Percentiles rank a stretch among this genome's conserved stretches.
Evolutionary conservation across 2,329 filamentous ascomycete species (phyloP).

Genomic region (Epicoccum nigrum): DNA sequence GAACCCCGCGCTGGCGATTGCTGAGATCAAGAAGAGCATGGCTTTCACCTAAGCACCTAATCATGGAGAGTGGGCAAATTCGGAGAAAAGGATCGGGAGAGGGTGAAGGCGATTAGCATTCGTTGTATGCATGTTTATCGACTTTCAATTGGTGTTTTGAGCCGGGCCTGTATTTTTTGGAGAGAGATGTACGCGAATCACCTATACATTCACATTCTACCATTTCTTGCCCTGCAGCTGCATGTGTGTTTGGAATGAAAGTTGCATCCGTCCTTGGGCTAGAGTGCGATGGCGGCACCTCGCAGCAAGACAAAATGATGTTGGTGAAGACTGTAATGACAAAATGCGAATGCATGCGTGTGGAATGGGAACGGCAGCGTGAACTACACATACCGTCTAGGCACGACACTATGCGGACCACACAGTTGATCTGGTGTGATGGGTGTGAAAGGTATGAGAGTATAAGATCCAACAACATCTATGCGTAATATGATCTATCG

Average conservation of each 20-base stretch:
- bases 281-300: too few relatives aligned
- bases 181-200: slow-evolving; percentile 26
- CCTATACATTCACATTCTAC: slow-evolving; percentile 23
- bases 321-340: too few relatives aligned
- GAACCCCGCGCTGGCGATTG: slow-evolving; percentile 93
- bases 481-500: too few relatives aligned
- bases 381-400: too few relatives aligned
- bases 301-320: too few relatives aligned
- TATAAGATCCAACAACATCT: neutral
- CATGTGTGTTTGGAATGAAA: too few relatives aligned
- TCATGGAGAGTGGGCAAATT: neutral
- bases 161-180: slow-evolving; percentile 27
- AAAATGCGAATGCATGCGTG: too few relatives aligned
- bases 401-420: too few relatives aligned
- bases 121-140: slow-evolving; percentile 22
- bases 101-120: slow-evolving; percentile 12
- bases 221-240: neutral
- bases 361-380: too few relatives aligned
- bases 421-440: too few relatives aligned
- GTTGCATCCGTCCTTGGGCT: too few relatives aligned
- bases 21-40: slow-evolving; percentile 98
- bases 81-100: neutral
- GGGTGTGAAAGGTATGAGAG: too few relatives aligned
- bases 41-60: slow-evolving; percentile 55
- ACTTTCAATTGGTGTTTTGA: slow-evolving; percentile 18